Evolutionary conservation across 345 rosid species (phyloP), one percentile per base, ranked within the genome.

Genomic region (Linum trigynum): DNA sequence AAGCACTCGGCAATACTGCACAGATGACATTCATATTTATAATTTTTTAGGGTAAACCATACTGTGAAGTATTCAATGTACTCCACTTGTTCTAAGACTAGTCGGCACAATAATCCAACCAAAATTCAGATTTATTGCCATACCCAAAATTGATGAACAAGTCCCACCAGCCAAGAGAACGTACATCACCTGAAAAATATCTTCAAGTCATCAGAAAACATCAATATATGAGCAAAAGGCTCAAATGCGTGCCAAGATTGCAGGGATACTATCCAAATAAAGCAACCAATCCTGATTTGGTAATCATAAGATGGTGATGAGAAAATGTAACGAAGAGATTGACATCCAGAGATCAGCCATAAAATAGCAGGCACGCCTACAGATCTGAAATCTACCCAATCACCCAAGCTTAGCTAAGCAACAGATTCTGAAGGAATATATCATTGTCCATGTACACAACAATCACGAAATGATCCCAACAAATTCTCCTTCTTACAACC

Each of bases 141-240:
- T 76, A 88, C 98, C 98, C 87, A 71, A 91, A 91, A 76, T 86
- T 91, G 66, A 89, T 82, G 75, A 91, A 91, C 77, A 91, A 77
- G 72, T 86, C 92, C 98, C 98, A 92, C 98, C 98, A 89, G 76
- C 96, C 83, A 79, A 94, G 91, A 76, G 97, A 84, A 72, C 92
- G 88, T 3, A 89, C 86, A 73, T 82, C 89, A 60, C 98, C 98
- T 92, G 86, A 48, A 55, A 74, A 61, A 70, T 67, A 45, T 67
- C 57, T 51, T 11, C 69, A 32, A 60, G 66, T 66, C 64, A 74
- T 45, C 36, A 72, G 53, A 63, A 71, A 69, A 39, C 11, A 55
- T 35, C 53, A 48, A 15, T 15, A 48, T 48, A 15, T 9, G 15
- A 48, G 53, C 15, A 48, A 15, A 5, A 6, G 14, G 32, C 32